A percentile compares a stretch with the other conserved stretches of the same genome.
Conservation (phyloP, 2,329 filamentous ascomycete species). For the Claviceps humidiphila region DNA sequence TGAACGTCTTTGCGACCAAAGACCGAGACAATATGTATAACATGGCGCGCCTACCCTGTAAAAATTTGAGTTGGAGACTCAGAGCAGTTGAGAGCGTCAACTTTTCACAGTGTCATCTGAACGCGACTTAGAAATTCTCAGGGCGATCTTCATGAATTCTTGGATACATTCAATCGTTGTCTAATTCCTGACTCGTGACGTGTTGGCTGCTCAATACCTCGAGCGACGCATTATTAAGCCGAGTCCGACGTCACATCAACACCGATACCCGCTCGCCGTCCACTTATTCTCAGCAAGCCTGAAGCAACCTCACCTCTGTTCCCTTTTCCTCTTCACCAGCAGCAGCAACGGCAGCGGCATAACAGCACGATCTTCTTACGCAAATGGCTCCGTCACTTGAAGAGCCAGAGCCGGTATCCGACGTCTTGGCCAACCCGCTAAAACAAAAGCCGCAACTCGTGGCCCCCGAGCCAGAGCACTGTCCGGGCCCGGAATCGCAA, state of each 20-base stretch:
- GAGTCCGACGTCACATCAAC: not conserved
- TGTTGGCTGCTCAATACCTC: too few species aligned
- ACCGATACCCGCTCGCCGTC: not conserved
- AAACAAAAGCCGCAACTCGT: constrained; percentile 74
- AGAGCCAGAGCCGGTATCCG: constrained; percentile 50
- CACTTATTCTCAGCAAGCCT: not conserved
- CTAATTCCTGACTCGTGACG: not conserved
- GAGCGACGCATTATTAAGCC: constrained; percentile 2
- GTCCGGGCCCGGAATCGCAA: constrained; percentile 76
- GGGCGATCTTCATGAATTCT: too few species aligned
- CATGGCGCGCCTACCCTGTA: not conserved
- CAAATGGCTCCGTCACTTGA: constrained; percentile 72
- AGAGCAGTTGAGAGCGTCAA: too few species aligned
- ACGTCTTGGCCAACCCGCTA: constrained; percentile 62
- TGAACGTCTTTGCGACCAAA: too few species aligned
- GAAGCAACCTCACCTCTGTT: not conserved
- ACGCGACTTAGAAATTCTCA: too few species aligned
- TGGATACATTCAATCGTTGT: too few species aligned
- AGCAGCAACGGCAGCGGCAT: not conserved
- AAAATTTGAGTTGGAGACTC: not conserved
- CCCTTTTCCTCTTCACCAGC: not conserved
- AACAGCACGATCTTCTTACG: not conserved
- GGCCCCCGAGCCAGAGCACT: constrained; percentile 93
- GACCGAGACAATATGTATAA: too few species aligned
- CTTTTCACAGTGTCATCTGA: too few species aligned